Evolutionary conservation across 1,284 basidiomycete genomes (phyloP).

Genomic region (Cystobasidium pallidum): DNA sequence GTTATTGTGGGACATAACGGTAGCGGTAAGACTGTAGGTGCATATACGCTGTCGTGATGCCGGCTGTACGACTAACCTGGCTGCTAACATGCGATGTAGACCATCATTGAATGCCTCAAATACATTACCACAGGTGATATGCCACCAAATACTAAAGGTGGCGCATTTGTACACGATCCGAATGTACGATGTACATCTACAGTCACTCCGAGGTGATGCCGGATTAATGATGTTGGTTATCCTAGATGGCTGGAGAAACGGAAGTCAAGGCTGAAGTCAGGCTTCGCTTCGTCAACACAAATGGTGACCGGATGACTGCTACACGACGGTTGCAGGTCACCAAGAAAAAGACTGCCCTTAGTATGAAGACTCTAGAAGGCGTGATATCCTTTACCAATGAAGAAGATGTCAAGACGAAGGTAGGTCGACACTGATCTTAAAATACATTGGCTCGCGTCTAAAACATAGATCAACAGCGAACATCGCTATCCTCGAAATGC

Average conservation of each 20-base stretch:
- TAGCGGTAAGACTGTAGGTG: constrained; percentile 83
- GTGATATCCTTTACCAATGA: constrained; percentile 73
- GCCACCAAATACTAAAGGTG: constrained; percentile 95
- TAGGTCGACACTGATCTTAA: constrained; percentile 54
- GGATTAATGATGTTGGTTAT: background rate
- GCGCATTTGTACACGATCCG: constrained; percentile 97
- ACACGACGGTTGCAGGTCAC: constrained; percentile 91
- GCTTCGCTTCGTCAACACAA: constrained; percentile 87
- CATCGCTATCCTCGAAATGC: constrained; percentile 90
- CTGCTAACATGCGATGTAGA: constrained; percentile 57
- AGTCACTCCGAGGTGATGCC: too few species aligned
- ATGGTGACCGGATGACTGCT: constrained; percentile 85
- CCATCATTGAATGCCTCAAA: constrained; percentile 98
- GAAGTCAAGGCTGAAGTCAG: constrained; percentile 99
- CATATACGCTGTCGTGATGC: background rate
- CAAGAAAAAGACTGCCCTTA: constrained; percentile 80
- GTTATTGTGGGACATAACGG: constrained; percentile 99
- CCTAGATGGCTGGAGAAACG: constrained; percentile 90
- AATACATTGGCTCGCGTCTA: background rate
- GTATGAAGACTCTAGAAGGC: constrained; percentile 98
- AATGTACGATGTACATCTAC: too few species aligned
- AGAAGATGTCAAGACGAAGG: constrained; percentile 73
- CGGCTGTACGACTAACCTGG: background rate
- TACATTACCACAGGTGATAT: constrained; percentile 98
- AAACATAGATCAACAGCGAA: constrained; percentile 63